A percentile compares a stretch with the other conserved stretches of the same genome.
Evolutionary conservation across 1,284 basidiomycete species (phyloP).

Genomic region (Peniophora sp.): DNA sequence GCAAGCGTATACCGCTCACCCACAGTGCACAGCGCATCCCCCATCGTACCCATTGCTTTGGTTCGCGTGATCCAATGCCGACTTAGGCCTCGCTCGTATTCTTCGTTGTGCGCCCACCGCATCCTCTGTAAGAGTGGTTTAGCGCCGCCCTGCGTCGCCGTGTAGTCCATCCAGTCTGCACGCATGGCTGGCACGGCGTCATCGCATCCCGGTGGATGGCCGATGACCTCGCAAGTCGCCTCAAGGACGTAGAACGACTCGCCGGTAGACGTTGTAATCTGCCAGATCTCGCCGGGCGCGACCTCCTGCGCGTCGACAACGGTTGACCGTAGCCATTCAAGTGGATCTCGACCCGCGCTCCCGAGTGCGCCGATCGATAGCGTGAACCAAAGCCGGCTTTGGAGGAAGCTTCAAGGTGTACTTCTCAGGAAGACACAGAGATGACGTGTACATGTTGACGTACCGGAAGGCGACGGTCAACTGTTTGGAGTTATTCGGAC

Average conservation of each 20-base stretch:
- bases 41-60: constrained; percentile 33
- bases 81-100: constrained; percentile 61
- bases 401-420: constrained; percentile 41
- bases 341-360: constrained; percentile 13
- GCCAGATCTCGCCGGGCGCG: constrained; percentile 53
- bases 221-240: constrained; percentile 64
- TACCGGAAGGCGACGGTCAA: constrained; percentile 49
- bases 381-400: constrained; percentile 55
- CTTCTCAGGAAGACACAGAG: neutral
- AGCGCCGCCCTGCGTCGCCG: constrained; percentile 20
- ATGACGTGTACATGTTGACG: constrained; percentile 6
- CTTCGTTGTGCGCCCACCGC: constrained; percentile 59
- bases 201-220: constrained; percentile 19
- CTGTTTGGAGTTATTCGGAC: constrained; percentile 51
- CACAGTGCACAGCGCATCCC: constrained; percentile 33
- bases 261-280: constrained; percentile 28
- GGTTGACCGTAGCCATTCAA: constrained; percentile 24
- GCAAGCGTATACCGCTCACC: constrained; percentile 60
- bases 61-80: constrained; percentile 48
- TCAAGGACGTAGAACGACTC: constrained; percentile 50
- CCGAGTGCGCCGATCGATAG: constrained; percentile 37
- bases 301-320: constrained; percentile 42
- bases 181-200: constrained; percentile 27
- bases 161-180: constrained; percentile 57
- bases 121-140: constrained; percentile 28